Percentiles rank a stretch among this genome's conserved stretches.
These are phyloP conservation scores for Trebouxiophyceae sp. DNA, from an alignment of 163 green algal species.

Conservation along the genomic window DNA sequence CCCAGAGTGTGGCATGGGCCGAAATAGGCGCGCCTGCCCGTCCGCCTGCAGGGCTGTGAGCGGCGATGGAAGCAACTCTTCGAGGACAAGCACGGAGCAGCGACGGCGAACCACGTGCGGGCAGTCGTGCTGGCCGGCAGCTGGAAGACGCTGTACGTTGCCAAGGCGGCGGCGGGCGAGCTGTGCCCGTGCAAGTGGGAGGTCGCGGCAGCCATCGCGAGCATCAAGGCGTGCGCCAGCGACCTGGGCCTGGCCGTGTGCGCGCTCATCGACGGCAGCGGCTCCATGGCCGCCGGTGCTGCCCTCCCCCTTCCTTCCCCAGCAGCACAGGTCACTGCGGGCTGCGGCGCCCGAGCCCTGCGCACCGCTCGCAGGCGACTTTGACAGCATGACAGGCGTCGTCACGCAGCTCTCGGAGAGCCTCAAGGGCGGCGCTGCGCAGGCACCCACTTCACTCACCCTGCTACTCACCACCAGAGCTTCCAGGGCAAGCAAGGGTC, in stretches of 20 bases:
- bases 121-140: slow-evolving; percentile 3
- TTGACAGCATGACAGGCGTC: slow-evolving; percentile 7
- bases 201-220: too few species aligned
- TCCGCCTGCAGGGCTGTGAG: neutral
- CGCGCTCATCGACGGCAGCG: slow-evolving; percentile 14
- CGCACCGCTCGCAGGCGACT: slow-evolving; percentile 11
- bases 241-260: neutral
- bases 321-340: too few species aligned
- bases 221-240: neutral
- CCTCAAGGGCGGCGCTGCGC: too few species aligned
- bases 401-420: slow-evolving; percentile 1
- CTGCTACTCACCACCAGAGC: too few species aligned
- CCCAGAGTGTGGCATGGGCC: too few species aligned
- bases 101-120: too few species aligned
- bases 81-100: neutral
- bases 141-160: slow-evolving; percentile 10
- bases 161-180: slow-evolving; percentile 5
- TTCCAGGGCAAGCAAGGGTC: neutral
- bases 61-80: neutral
- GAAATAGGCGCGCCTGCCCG: too few species aligned
- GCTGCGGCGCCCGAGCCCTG: too few species aligned
- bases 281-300: slow-evolving; percentile 7
- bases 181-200: neutral
- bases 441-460: too few species aligned
- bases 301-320: neutral